A percentile compares a stretch with the other conserved stretches of the same genome.
Conservation (phyloP, 352 stramenopile genomes). For the Globisporangium sylvaticum region DNA sequence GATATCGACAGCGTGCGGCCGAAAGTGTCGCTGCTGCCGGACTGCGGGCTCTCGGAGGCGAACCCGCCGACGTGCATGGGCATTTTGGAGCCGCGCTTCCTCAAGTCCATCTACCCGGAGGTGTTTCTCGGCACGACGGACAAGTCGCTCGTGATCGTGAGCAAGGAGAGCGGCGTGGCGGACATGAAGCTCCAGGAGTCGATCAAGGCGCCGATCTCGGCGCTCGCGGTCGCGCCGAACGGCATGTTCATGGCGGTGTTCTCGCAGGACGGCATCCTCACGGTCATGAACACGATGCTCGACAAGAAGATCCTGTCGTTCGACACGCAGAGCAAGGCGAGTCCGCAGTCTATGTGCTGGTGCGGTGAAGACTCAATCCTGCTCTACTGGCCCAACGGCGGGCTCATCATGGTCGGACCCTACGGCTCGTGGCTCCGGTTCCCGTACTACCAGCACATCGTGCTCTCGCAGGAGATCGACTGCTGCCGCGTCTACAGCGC, state of each 20-base stretch:
- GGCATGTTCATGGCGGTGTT: slow-evolving; percentile 96
- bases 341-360: slow-evolving; percentile 76
- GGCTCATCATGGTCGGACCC: slow-evolving; percentile 82
- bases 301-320: slow-evolving; percentile 92
- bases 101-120: slow-evolving; percentile 89
- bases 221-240: slow-evolving; percentile 92
- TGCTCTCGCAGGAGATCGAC: slow-evolving; percentile 63
- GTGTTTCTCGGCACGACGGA: slow-evolving; percentile 92
- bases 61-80: slow-evolving; percentile 89
- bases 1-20: slow-evolving; percentile 77
- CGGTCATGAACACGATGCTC: slow-evolving; percentile 95
- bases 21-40: slow-evolving; percentile 68
- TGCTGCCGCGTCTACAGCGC: slow-evolving; percentile 76
- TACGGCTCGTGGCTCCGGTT: slow-evolving; percentile 85
- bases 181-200: slow-evolving; percentile 85
- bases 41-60: slow-evolving; percentile 62
- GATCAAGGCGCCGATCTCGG: slow-evolving; percentile 87
- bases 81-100: slow-evolving; percentile 89
- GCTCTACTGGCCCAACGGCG: slow-evolving; percentile 82
- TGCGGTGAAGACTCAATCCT: slow-evolving; percentile 90
- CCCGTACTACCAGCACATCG: slow-evolving; percentile 73
- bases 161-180: slow-evolving; percentile 54
- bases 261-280: slow-evolving; percentile 90
- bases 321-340: slow-evolving; percentile 82
- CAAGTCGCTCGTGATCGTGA: slow-evolving; percentile 85